Base-by-base conservation (phyloP, 768 basidiomycete genomes). In the Boletus rufocinnamomeus region DNA sequence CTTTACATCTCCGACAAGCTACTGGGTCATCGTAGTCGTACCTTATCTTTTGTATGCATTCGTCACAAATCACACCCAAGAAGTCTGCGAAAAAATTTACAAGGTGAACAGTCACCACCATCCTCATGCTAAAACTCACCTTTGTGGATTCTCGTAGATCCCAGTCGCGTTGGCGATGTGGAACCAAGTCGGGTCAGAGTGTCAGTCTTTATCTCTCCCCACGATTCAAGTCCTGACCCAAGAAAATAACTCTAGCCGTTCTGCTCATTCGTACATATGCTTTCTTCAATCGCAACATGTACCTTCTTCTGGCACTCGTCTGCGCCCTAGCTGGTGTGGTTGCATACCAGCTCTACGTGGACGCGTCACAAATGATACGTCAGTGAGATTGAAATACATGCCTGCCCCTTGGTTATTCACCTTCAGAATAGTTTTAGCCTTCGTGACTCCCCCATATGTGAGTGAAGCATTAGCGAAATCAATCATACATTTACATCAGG, bases 101-200 rank as follows among this genome's bases (percentile, higher is more conserved):
- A 87, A 80, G 76, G 91, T 84, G 56, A 63, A 63, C 59, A 51
- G 56, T 62, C 62, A 49, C 37, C 27, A 4, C 30, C 44, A 27
- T 30, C 44, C 27, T 48, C 28, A 4, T 30, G 7, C 25, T 4
- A 13, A 10, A 6, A 28, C 40, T 49, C 6, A 52, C 48, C 35
- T 54, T 38, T 21, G 4, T 30, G n/a, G 11, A 28, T 40, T 32
- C 30, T 28, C 56, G 55, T 49, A 91, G 89, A 84, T 91, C 52
- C 90, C 90, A 6, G 90, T 91, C 56, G 85, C 86, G 7, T 80
- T 92, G 50, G 89, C 89, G 19, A 87, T 91, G 84, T 91, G 89
- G 89, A 92, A 92, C 66, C 90, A 91, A 81, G 88, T 90, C 54
- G 86, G 87, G 46, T 88, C 89, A 48, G 88, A 91, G 76, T 85